Base-by-base conservation (phyloP, 2,329 filamentous ascomycete genomes). In the Hirsutella minnesotensis region DNA sequence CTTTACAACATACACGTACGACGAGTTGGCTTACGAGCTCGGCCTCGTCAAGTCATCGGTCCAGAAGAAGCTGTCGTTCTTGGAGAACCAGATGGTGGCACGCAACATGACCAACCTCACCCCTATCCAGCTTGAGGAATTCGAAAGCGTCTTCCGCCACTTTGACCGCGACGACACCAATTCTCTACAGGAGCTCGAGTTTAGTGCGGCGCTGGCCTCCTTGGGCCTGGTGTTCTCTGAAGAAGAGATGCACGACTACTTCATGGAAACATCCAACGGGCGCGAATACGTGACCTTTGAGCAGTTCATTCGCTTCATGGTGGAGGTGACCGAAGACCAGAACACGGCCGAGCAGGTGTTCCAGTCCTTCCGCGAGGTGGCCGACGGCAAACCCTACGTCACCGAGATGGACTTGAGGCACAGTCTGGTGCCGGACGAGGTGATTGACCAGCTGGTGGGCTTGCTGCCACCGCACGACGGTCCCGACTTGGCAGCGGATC, bases 301-400 rank as follows among this genome's bases (percentile, higher is more conserved):
- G 67, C 90, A 96, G 64, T 98, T 98, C 59, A 98, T 98, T 60
- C 81, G 86, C 33, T 98, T 98, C 72, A 98, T 98, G 92, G 92
- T 98, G 39, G 87, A 94, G 53, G 92, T 95, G 40, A 98, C 92
- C 12, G 92, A 98, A 65, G 92, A 98, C 59, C 92, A 98, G 66
- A 95, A 98, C 62, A 95, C 89, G 4, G 92, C 92, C 12, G 92
- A 96, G 64, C 92, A 98, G 63, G 92, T 98, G 5, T 96, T 92
- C 69, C 90, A 98, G 66, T 94, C 85, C 49, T 98, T 98, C 77
- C 80, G 82, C 45, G 92, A 98, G 65, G 92, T 98, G 38, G 92
- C 92, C 16, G 92, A 98, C 67, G 92, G 92, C 51, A 98, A 98
- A 72, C 89, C 90, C 10, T 98, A 98, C 61, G 92, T 98, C 34